Conservation (phyloP, 2,329 filamentous ascomycete species). For the Dichotomopilus funicola region DNA sequence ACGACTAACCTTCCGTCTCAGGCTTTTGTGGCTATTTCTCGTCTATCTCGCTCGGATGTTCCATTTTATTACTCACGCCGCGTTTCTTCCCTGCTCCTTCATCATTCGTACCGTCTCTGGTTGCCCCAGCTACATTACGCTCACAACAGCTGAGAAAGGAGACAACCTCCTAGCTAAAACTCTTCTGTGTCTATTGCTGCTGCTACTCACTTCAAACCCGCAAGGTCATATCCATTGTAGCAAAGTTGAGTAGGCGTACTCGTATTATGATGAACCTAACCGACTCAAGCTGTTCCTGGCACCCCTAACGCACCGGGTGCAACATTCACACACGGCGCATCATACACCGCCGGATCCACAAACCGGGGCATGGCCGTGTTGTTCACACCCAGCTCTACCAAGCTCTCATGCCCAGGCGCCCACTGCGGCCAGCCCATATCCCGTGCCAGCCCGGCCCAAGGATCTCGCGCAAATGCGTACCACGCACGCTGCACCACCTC, state of each 20-base stretch:
- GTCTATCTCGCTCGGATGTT: no score
- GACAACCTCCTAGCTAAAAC: background rate
- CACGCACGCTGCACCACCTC: constrained; percentile 36
- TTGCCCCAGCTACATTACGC: no score
- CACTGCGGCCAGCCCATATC: constrained; percentile 34
- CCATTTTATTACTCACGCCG: no score
- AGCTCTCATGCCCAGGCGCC: constrained; percentile 14
- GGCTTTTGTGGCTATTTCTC: no score
- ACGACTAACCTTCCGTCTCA: no score
- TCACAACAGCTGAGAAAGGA: no score
- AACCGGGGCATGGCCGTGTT: constrained; percentile 24
- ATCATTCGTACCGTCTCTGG: no score
- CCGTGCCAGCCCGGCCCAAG: constrained; percentile 29
- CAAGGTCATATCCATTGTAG: background rate
- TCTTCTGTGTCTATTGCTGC: background rate
- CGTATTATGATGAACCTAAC: background rate
- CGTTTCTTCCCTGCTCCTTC: background rate
- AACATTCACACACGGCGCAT: constrained; percentile 23
- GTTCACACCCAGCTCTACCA: constrained; percentile 25
- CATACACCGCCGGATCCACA: constrained; percentile 24
- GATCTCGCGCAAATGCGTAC: constrained; percentile 35
- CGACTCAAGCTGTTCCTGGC: background rate
- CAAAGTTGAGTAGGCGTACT: background rate
- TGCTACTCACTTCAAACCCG: background rate
- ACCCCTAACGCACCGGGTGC: background rate